A percentile compares a stretch with the other conserved stretches of the same genome.
Evolutionary conservation across 331 rosid genomes (phyloP).

Genomic region (Ulmus americana): DNA sequence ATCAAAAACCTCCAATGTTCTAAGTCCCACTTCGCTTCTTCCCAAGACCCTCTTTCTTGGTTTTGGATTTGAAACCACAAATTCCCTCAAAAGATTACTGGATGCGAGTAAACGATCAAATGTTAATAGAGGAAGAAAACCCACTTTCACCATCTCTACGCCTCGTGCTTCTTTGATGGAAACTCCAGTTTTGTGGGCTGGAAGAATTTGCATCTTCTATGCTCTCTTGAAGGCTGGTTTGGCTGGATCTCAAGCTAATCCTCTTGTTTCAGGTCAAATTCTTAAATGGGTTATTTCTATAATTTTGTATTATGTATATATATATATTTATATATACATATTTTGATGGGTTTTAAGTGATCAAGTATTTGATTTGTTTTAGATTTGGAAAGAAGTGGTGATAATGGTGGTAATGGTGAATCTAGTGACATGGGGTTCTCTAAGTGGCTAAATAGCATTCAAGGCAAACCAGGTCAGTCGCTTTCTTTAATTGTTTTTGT

Average conservation of each 20-base stretch:
- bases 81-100: slow-evolving; percentile 28
- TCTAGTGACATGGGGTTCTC: slow-evolving; percentile 84
- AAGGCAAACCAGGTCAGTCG: slow-evolving; percentile 73
- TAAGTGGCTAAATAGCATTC: slow-evolving; percentile 60
- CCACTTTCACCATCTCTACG: neutral
- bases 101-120: slow-evolving; percentile 20
- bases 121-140: neutral
- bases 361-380: slow-evolving; percentile 19
- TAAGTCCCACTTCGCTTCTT: slow-evolving; percentile 11
- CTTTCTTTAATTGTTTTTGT: neutral
- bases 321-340: too few species aligned
- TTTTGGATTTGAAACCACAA: slow-evolving; percentile 18
- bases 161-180: slow-evolving; percentile 62
- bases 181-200: slow-evolving; percentile 78
- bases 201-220: slow-evolving; percentile 73
- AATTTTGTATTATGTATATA: too few species aligned
- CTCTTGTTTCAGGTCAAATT: slow-evolving; percentile 64
- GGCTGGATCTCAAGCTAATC: slow-evolving; percentile 81
- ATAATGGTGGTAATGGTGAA: slow-evolving; percentile 33
- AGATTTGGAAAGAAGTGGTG: slow-evolving; percentile 48
- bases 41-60: slow-evolving; percentile 49
- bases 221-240: slow-evolving; percentile 80
- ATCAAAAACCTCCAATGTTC: slow-evolving; percentile 14
- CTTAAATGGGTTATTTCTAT: slow-evolving; percentile 2
- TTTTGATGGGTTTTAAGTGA: neutral